phyloP scores from a whole-genome alignment of 495 filamentous ascomycete genomes.

The Talaromyces ruber region DNA sequence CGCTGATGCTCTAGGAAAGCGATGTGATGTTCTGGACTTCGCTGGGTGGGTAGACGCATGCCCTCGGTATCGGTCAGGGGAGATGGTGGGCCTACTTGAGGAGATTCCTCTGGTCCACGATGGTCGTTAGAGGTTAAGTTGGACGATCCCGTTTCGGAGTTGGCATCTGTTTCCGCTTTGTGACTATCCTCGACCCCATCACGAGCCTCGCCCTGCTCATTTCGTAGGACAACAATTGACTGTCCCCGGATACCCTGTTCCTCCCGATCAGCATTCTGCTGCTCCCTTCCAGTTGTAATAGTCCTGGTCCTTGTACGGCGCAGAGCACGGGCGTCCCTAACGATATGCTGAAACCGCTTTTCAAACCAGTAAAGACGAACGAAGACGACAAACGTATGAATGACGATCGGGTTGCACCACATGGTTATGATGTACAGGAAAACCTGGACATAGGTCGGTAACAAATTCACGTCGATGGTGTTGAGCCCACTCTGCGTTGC shows the following conservation, averaged over 20 bases:
- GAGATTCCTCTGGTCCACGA: conserved; percentile 11
- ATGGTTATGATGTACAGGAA: conserved; percentile 62
- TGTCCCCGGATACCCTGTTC: conserved; percentile 65
- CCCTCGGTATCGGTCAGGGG: conserved; percentile 17
- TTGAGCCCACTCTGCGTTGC: conserved; percentile 92
- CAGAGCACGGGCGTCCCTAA: conserved; percentile 44
- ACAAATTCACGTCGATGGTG: conserved; percentile 65
- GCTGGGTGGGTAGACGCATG: conserved; percentile 40
- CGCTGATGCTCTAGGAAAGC: conserved; percentile 79
- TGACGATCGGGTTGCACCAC: conserved; percentile 81
- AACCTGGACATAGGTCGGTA: conserved; percentile 71
- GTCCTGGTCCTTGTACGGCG: conserved; percentile 50
- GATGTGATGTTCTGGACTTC: conserved; percentile 67
- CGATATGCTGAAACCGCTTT: conserved; percentile 79
- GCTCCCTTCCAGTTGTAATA: conserved; percentile 41
- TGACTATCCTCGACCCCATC: conserved; percentile 11
- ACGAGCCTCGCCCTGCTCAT: conserved; percentile 25
- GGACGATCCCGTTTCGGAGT: conserved; percentile 18
- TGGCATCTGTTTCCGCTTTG: conserved; percentile 14
- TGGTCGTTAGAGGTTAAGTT: conserved; percentile 12
- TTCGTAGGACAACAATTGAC: conserved; percentile 65
- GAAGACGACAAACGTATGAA: conserved; percentile 81
- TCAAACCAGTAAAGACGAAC: conserved; percentile 96
- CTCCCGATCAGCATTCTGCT: conserved; percentile 34
- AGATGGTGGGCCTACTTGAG: background rate